Evolutionary conservation across 768 basidiomycete genomes (phyloP), one percentile per base, ranked within the genome.

Genomic region (Psilocybe sp.): DNA sequence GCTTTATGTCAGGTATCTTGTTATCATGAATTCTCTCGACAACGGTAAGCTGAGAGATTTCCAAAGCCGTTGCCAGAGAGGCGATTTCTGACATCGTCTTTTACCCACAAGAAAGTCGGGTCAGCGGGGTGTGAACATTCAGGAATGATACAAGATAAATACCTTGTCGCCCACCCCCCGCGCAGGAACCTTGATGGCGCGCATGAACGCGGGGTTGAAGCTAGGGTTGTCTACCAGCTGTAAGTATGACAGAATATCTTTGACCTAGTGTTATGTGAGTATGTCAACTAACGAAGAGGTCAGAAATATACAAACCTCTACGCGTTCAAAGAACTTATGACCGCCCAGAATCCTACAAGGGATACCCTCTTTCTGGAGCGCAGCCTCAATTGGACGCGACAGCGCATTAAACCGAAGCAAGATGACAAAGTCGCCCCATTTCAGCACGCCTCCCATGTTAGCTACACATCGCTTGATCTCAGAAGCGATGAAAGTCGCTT

Each of bases 271-370:
- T 14, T 3, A 10, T 34, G 10, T 33, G 9, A 28, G 43, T 47
- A 41, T 33, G 15, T 23, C 20, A 47, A 28, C 15, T 35, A 37
- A 15, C 16, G 18, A 54, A 32, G 4, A 34, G 10, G 43, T 36
- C 23, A 18, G 32, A 35, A 34, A n/a, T 20, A 28, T 10, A 55
- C 70, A 42, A 38, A 84, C 87, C 75, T 93, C 92, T 59, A 81
- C 63, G 14, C 91, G 81, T 55, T 93, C 89, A 58, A 94, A 94
- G 75, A 93, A 93, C 60, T 85, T 88, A 60, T 88, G 87, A 0
- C 91, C 91, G 16, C 82, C 85, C 2, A 94, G 75, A 43, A 94
- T 78, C 50, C 81, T 71, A 57, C 78, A 81, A 1, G 91, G 91
- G 35, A 96, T 88, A n/a, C 82, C 80, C 54, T 85, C 81, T 53